A percentile compares a stretch with the other conserved stretches of the same genome.
These are phyloP conservation scores for Prunus mume DNA, from an alignment of 306 rosid species.

Conservation along the genomic window DNA sequence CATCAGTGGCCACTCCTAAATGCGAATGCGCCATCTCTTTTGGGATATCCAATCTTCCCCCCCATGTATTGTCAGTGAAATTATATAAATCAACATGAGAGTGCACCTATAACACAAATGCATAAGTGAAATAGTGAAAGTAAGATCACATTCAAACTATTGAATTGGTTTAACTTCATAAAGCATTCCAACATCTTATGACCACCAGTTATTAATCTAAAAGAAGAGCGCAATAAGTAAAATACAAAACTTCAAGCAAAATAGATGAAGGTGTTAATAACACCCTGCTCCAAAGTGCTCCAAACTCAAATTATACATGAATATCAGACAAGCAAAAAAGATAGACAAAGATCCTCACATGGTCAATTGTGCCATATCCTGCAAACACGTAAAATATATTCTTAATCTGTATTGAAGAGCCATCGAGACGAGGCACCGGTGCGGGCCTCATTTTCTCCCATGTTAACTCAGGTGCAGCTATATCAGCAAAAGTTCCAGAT, in stretches of 20 bases:
- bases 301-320: background rate
- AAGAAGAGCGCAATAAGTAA: background rate
- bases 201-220: background rate
- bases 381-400: conserved; percentile 67
- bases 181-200: background rate
- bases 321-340: background rate
- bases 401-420: conserved; percentile 67
- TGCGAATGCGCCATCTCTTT: conserved; percentile 89
- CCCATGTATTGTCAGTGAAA: conserved; percentile 60
- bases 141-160: background rate
- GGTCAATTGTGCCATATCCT: conserved; percentile 66
- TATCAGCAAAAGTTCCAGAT: conserved; percentile 69
- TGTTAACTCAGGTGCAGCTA: conserved; percentile 66
- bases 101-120: conserved; percentile 58
- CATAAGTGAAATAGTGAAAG: background rate
- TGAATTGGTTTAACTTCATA: background rate
- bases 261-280: background rate
- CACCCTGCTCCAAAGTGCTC: too few species aligned
- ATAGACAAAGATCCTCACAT: conserved; percentile 43
- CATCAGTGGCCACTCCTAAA: conserved; percentile 83
- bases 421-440: conserved; percentile 86
- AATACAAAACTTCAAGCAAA: too few species aligned
- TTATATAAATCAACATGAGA: conserved; percentile 77
- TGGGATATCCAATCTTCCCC: conserved; percentile 58
- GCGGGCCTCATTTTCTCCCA: conserved; percentile 88